Conservation (phyloP, 2,329 filamentous ascomycete genomes). For the Exophiala sp. region DNA sequence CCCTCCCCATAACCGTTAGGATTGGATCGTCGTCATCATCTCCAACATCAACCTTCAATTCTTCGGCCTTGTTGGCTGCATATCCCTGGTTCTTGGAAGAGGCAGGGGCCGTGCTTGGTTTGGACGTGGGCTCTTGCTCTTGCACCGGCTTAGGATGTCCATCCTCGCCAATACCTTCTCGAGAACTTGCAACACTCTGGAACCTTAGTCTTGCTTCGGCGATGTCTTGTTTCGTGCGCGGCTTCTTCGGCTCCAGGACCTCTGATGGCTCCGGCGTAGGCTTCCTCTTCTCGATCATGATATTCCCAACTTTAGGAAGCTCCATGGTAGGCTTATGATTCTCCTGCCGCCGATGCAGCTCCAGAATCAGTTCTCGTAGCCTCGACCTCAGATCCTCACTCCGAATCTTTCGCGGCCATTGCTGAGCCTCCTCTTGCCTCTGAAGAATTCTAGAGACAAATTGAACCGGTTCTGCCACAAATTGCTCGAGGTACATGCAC, state of each 20-base stretch:
- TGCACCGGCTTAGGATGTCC: neutral
- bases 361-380: constrained; percentile 24
- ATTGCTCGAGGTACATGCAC: constrained; percentile 75
- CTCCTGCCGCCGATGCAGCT: constrained; percentile 27
- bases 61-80: no score
- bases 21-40: neutral
- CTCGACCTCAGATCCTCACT: constrained; percentile 25
- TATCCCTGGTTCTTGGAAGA: neutral
- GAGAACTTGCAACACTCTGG: neutral
- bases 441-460: constrained; percentile 64
- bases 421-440: constrained; percentile 52
- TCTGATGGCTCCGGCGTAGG: neutral
- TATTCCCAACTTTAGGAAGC: constrained; percentile 22
- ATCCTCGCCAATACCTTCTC: neutral
- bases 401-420: constrained; percentile 24
- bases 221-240: constrained; percentile 8
- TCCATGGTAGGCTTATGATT: constrained; percentile 31
- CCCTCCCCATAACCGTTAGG: neutral
- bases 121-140: neutral
- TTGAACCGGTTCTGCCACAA: constrained; percentile 65
- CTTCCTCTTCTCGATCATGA: constrained; percentile 21
- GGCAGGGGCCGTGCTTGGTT: neutral
- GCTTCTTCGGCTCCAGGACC: neutral
- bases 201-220: constrained; percentile 10
- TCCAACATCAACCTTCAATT: neutral